Evolutionary conservation across 345 rosid genomes (phyloP).

Genomic region (Citrus trifoliata): DNA sequence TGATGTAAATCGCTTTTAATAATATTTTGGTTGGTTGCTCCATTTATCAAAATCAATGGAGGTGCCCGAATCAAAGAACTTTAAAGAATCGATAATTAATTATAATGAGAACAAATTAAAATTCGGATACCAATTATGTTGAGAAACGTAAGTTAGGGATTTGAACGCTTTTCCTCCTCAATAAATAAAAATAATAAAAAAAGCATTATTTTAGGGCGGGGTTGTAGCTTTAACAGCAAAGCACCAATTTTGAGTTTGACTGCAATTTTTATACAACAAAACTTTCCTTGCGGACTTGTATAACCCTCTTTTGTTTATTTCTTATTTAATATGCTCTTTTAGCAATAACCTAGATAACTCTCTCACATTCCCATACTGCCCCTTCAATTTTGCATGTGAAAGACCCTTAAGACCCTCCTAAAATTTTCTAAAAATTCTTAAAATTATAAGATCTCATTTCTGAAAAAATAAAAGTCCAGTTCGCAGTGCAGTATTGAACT

Average conservation of each 20-base stretch:
- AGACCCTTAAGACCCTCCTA: neutral
- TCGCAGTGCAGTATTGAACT: too few relatives aligned
- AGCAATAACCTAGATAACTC: neutral
- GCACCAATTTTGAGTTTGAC: slow-evolving; percentile 29
- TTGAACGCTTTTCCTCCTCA: slow-evolving; percentile 10
- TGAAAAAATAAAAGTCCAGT: neutral
- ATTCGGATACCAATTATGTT: slow-evolving; percentile 11
- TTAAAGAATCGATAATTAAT: neutral
- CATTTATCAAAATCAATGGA: neutral
- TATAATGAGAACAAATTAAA: slow-evolving; percentile 7
- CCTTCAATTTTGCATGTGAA: neutral
- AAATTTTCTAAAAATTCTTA: too few relatives aligned
- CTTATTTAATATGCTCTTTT: neutral
- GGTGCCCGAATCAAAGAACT: neutral
- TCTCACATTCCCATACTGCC: slow-evolving; percentile 5
- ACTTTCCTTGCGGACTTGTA: slow-evolving; percentile 1
- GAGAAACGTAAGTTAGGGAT: slow-evolving; percentile 29
- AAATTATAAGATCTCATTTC: neutral
- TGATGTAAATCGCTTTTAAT: neutral
- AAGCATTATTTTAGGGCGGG: slow-evolving; percentile 20
- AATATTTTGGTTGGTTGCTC: neutral
- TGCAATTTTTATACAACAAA: slow-evolving; percentile 6
- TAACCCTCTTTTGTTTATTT: neutral
- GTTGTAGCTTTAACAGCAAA: slow-evolving; percentile 28
- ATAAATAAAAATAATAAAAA: neutral